Base-by-base conservation (phyloP, 2,329 filamentous ascomycete genomes). In the Fusarium gaditjirri region DNA sequence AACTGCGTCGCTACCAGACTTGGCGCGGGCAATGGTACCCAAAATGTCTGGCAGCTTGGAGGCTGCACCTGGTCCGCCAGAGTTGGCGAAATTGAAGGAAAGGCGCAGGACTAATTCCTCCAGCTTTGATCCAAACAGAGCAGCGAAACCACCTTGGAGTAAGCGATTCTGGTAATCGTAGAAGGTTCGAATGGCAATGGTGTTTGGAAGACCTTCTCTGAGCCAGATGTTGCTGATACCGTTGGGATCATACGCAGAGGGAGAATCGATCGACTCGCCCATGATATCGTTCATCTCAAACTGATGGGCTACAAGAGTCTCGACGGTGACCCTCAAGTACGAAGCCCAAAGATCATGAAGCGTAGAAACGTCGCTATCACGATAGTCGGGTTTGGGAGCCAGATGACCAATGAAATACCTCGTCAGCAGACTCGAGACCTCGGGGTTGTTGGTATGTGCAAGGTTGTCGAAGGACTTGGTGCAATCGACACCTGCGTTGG, bases 341-440 rank as follows among this genome's bases (percentile, higher is more conserved):
- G 83, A 82, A 0, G 83, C 78, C 86, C 86, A 88, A 11, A 87
- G 80, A 68, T 86, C 84, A 59, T 88, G 86, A 2, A 88, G 74
- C 13, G 77, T 76, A 3, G 81, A 81, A 23, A 88, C 77, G 13
- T 87, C 86, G 1, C 80, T 76, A 21, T 78, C 80, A n/a, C 82
- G 81, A 53, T 83, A 86, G 46, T 87, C 82, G 1, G 86, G 85
- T 76, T 88, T 87, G 2, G 84, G 81, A 0, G 84, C 83, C 17
- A 88, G 71, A 29, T 87, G 84, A 0, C 86, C 86, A 13, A 88
- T 83, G 58, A 87, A 87, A 72, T 88, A 88, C 44, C 87, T 87
- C 2, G 86, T 86, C 8, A 88, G 75, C 4, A 88, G 80, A 73
- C 85, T 87, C 8, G 82, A 80, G 0, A 88, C 86, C 71, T 88